Evolutionary conservation across 2,329 filamentous ascomycete genomes (phyloP).

Genomic region (Rutstroemia sp.): DNA sequence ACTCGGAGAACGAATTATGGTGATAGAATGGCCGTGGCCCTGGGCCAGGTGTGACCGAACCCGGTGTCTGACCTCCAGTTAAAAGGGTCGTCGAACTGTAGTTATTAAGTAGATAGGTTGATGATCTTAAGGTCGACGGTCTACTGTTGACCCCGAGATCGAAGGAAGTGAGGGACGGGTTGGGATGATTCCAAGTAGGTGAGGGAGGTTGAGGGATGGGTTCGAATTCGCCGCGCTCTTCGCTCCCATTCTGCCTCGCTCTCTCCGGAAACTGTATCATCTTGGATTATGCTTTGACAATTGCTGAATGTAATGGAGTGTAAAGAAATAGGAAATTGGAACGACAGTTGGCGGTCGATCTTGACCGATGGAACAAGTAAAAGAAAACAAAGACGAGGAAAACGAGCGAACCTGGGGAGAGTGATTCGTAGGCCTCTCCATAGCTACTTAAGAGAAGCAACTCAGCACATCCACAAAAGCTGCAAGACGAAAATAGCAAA

Average conservation of each 20-base stretch:
- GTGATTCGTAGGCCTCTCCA: not conserved
- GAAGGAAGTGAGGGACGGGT: not conserved
- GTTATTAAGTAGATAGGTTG: slow-evolving; percentile 1
- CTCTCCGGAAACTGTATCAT: slow-evolving; percentile 7
- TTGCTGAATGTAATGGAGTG: not conserved
- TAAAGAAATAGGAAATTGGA: not conserved
- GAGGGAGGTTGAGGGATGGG: slow-evolving; percentile 1
- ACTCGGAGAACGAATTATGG: slow-evolving; percentile 4
- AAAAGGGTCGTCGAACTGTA: slow-evolving; percentile 1
- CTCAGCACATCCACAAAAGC: not conserved
- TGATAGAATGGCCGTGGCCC: not conserved
- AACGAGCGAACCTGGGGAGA: not conserved
- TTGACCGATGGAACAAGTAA: not conserved
- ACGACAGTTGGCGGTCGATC: not conserved
- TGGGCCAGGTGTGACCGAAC: not conserved
- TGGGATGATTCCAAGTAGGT: not conserved
- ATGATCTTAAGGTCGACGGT: not conserved
- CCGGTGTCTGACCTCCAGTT: not conserved
- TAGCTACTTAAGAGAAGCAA: slow-evolving; percentile 5
- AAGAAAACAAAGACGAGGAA: not conserved
- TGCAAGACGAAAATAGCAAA: slow-evolving; percentile 1
- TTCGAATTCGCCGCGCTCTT: slow-evolving; percentile 4
- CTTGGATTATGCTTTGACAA: not conserved
- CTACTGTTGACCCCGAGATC: not conserved
- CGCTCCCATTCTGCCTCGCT: not conserved